phyloP scores from a whole-genome alignment of 2,329 filamentous ascomycete genomes.

The Aspergillus texensis region DNA sequence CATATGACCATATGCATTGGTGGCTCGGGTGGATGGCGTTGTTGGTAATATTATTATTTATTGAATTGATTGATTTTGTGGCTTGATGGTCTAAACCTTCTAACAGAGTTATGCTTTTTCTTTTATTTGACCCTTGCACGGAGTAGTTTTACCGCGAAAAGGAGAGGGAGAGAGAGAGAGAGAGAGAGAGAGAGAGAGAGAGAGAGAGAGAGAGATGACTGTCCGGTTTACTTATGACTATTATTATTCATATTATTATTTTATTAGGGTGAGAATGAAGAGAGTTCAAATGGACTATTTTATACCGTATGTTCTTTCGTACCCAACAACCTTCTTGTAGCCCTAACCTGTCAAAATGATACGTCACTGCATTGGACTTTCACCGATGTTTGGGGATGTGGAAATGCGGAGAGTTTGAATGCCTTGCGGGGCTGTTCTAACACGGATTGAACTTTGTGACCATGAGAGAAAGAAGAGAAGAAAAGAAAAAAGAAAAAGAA shows the following conservation, averaged over 20 bases:
- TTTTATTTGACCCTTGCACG: too few species aligned
- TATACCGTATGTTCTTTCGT: background rate
- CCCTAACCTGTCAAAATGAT: background rate
- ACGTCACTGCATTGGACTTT: background rate
- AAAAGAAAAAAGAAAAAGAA: background rate
- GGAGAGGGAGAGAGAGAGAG: background rate
- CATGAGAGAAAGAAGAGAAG: background rate
- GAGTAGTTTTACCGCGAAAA: too few species aligned
- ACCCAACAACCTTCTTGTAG: background rate
- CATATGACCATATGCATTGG: background rate
- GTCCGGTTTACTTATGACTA: background rate
- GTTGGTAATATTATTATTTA: background rate
- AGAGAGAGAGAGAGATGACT: background rate
- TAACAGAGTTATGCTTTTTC: background rate
- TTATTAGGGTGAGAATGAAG: background rate
- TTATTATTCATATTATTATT: background rate
- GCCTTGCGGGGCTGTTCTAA: background rate
- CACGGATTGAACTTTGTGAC: too few species aligned
- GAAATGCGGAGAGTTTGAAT: background rate
- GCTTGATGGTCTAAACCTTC: background rate
- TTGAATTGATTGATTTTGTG: background rate
- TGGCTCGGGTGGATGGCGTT: background rate
- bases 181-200: background rate
- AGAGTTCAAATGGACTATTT: background rate
- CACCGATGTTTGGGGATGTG: background rate